Base-by-base conservation (phyloP, 2,329 filamentous ascomycete species). In the Aureobasidium musti region DNA sequence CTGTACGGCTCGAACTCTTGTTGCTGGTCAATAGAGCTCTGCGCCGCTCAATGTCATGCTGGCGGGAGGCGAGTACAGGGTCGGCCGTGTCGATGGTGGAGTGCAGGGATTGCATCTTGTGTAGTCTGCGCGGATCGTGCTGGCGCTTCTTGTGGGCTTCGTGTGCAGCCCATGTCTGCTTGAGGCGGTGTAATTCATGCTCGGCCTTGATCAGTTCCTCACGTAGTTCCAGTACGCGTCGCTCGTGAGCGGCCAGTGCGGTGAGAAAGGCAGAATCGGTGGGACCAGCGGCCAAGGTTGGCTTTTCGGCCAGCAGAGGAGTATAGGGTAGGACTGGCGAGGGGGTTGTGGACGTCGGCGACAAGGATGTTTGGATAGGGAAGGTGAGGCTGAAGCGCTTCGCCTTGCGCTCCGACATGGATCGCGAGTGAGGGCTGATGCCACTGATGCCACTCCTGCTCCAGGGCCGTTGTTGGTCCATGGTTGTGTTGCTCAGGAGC, bases 151-250 rank as follows among this genome's bases (percentile, higher is more conserved):
- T 91, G 67, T 86, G 85, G 54, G 87, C 87, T 75, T 97, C 92
- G 68, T 92, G 87, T 17, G 82, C 79, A 1, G 91, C 86, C 89
- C 91, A 98, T 77, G 92, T 89, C 73, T 86, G 89, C 82, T 97
- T 98, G 69, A 99, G 82, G 49, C 82, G 85, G 54, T 82, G 81
- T 47, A 99, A 82, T 54, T 96, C 90, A 14, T 82, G 79, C 76
- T 99, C 94, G 6, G 95, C 94, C 68, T 88, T 89, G 28, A 82
- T 81, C n/a, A 99, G 82, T 77, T 98, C 94, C 77, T 99, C 95
- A 68, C 89, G 90, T 63, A 99, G 82, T 78, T 98, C 95, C 67
- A 99, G 80, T 1, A 99, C 94, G 71, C 87, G 88, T 67, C 95
- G 86, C 80, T 99, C 95, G 79, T 98, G 93, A 17, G 91, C 89